Base-by-base conservation (phyloP, 106 monocot genomes). In the Alisma plantagoaquatica region DNA sequence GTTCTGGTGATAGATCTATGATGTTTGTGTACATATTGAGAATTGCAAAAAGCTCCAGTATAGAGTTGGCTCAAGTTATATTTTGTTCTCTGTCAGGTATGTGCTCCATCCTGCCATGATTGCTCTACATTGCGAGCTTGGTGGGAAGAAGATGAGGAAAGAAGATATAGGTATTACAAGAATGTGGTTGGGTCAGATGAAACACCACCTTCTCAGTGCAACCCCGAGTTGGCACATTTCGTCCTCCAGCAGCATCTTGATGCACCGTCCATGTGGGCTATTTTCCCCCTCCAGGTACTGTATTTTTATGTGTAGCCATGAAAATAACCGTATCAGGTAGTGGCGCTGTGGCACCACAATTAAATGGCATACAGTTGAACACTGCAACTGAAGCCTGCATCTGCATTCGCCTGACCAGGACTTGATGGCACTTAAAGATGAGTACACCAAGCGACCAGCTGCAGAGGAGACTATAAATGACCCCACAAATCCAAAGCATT, bases 71-170 rank as follows among this genome's bases (percentile, higher is more conserved):
- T n/a, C n/a, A n/a, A n/a, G n/a, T n/a, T n/a, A 7, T 10, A 24
- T 16, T 48, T 23, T 48, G 17, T 48, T 48, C 23, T 24, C 2
- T 33, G 20, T 31, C 46, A 92, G 92, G 92, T 92, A 8, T 86
- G 92, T 62, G 92, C 92, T n/a, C 86, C 92, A 28, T 92, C 92
- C 53, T 92, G 86, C 56, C 92, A 92, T 72, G 92, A 92, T 47
- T 92, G 86, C 58, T 86, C 92, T 10, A 70, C 92, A 14, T 59
- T 92, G 65, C 78, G 86, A 38, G 92, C 92, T 38, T 92, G 92
- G 92, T 92, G 92, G 92, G 92, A 92, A 43, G 92, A 92, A 71
- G 82, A 92, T 55, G 86, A 83, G 31, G 86, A 74, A 43, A 82
- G 86, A 62, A 82, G 86, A 57, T 33, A 29, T 15, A 75, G 79